Base-by-base conservation (phyloP, 2,329 filamentous ascomycete species). In the Penicillium sp. region DNA sequence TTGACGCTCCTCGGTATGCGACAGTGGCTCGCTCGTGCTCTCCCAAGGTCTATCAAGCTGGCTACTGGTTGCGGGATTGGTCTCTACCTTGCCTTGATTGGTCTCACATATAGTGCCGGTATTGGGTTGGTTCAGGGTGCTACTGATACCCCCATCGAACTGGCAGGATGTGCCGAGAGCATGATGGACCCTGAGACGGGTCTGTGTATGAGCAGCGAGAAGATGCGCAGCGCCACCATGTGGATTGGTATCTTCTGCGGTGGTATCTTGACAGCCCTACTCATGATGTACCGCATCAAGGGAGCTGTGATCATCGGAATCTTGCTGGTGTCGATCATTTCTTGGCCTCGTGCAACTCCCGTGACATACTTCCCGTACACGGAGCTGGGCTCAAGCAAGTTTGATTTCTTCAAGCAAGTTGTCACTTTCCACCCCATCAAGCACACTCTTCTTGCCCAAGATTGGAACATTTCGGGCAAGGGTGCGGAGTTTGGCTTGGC, bases 191-290 rank as follows among this genome's bases (percentile, higher is more conserved):
- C 58, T 0, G 39, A 52, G 0, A 63, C 59, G 1, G 88, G 87
- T 9, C 65, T 83, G 6, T 94, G 90, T 69, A 82, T 83, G 0
- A 75, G 77, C 46, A 77, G 78, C 18, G 78, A 83, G 50, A 92
- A 92, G 80, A 93, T 96, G 90, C 85, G 89, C 56, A 90, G 83
- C 66, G 89, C 90, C 1, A 85, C 87, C 22, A 84, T 95, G 83
- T 96, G 91, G 91, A 81, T 95, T 48, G 91, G 90, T 36, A 92
- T 95, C 64, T 94, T 95, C 78, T 89, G 88, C 62, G 90, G 90
- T 41, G 90, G 90, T 56, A 81, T 95, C 59, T 75, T 95, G 45
- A 95, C 90, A 1, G 87, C 87, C 31, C 76, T 94, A 60, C 77
- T 95, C 50, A 89, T 93, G 86, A 83, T 92, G 78, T 95, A 91